Base-by-base conservation (phyloP, 495 filamentous ascomycete genomes). In the Corynascus novoguineensis region DNA sequence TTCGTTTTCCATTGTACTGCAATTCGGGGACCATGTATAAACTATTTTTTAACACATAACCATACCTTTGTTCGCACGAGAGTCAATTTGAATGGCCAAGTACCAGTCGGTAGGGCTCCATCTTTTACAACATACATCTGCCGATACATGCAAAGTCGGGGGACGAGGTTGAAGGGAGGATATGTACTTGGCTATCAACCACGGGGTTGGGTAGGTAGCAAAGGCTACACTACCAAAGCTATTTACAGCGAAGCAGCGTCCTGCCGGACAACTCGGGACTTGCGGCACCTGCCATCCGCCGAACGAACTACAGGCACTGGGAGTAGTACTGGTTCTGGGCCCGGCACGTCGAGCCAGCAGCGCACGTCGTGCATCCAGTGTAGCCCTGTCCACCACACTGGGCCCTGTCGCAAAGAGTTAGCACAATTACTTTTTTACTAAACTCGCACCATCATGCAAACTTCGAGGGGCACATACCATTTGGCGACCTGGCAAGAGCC, bases 311-410 rank as follows among this genome's bases (percentile, higher is more conserved):
- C 40, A 54, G 25, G 29, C 51, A 54, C 51, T 44, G 51, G 4
- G 24, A 28, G n/a, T 44, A 44, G 5, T 29, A 42, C 3, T 44
- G 10, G 12, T 42, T 54, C 17, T 45, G 25, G 9, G 22, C 38
- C n/a, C 38, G 38, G 51, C 51, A 54, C 2, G 51, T 54, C 14
- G 51, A 32, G 10, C 51, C 51, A 1, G 51, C 15, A 10, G 51
- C 38, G 21, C 51, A 54, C 4, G 40, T 22, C 4, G 51, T 54
- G 51, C 51, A 54, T 9, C 51, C 51, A 21, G 6, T 54, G 14
- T 19, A 54, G 40, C 6, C 27, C 5, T 11, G 17, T 10, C 51
- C 51, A 15, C 51, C 51, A 15, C 51, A 54, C n/a, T 54, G 51
- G 6, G 38, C 51, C 51, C 50, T 52, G 15, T 27, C 17, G 3